Conservation (phyloP, 2,329 filamentous ascomycete genomes). For the Triangularia verruculosa region DNA sequence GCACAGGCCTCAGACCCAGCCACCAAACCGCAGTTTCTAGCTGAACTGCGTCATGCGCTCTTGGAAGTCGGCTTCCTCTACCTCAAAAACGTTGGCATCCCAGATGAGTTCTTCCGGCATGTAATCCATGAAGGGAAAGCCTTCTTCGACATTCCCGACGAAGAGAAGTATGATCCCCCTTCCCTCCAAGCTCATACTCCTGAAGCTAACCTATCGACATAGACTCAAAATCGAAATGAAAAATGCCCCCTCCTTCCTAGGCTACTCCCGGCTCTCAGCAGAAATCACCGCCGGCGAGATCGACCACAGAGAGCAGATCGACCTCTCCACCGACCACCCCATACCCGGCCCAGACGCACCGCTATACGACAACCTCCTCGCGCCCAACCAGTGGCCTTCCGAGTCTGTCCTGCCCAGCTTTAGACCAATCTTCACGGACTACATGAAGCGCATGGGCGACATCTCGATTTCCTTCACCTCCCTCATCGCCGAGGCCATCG, state of each 20-base stretch:
- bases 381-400: slow-evolving; percentile 79
- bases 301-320: slow-evolving; percentile 84
- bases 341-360: slow-evolving; percentile 61
- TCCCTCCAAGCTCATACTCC: neutral
- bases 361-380: slow-evolving; percentile 70
- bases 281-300: slow-evolving; percentile 70
- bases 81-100: slow-evolving; percentile 73
- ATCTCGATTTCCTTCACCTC: slow-evolving; percentile 73
- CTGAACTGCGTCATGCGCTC: slow-evolving; percentile 68
- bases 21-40: slow-evolving; percentile 70
- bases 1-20: slow-evolving; percentile 59
- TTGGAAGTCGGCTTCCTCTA: slow-evolving; percentile 89
- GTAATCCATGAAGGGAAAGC: slow-evolving; percentile 66
- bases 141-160: slow-evolving; percentile 73
- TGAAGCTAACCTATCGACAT: neutral
- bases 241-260: slow-evolving; percentile 68
- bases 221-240: slow-evolving; percentile 70
- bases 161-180: slow-evolving; percentile 61
- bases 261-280: slow-evolving; percentile 63
- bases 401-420: slow-evolving; percentile 62
- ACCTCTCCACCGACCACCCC: slow-evolving; percentile 76
- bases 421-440: slow-evolving; percentile 65
- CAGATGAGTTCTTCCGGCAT: slow-evolving; percentile 59
- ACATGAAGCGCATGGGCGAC: slow-evolving; percentile 71
- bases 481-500: slow-evolving; percentile 81